Evolutionary conservation across 1,139 yeast species (phyloP), one percentile per base, ranked within the genome.

Genomic region (Scheffersomyces quercinus): DNA sequence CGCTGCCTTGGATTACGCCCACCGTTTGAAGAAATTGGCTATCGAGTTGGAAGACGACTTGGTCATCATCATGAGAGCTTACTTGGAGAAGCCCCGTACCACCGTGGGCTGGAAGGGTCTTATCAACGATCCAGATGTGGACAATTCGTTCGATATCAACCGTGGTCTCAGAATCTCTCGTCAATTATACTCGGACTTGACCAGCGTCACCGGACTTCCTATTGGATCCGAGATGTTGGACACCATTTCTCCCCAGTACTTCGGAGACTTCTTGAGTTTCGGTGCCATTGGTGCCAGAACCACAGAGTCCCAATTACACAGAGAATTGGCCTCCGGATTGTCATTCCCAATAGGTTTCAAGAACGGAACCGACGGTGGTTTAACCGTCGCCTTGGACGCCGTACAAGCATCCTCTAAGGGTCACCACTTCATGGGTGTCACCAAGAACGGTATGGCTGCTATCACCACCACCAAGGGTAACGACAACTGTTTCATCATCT

Each of bases 91-190:
- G 70, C 99, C 99, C 52, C 83, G 99, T 73, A 93, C 99, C 42
- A 93, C 98, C 20, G 98, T 93, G 42, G 99, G 99, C 49, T 93
- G 99, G 99, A 93, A 93, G 70, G 99, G 97, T 53, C 77, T 93
- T 57, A 91, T 93, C 60, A 93, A 93, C 65, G 99, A 93, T 68
- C 99, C 99, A 20, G 96, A 93, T 59, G 86, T 93, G 55, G 97
- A 93, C 64, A 91, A 89, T 48, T 80, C 97, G 44, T 91, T 88
- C 83, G 83, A 90, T 57, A 93, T 93, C 65, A 93, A 93, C 75
- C 89, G 90, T 70, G 99, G 99, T 53, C 80, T 93, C 55, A 77
- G 95, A 58, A 84, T 91, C 52, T 79, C 98, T 20, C 82, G 99
- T 66, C 85, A 86, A 54, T 81, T 93, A 72, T 93, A 89, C 67